Evolutionary conservation across 2,329 filamentous ascomycete species (phyloP).

Genomic region (Colletotrichum phormii): DNA sequence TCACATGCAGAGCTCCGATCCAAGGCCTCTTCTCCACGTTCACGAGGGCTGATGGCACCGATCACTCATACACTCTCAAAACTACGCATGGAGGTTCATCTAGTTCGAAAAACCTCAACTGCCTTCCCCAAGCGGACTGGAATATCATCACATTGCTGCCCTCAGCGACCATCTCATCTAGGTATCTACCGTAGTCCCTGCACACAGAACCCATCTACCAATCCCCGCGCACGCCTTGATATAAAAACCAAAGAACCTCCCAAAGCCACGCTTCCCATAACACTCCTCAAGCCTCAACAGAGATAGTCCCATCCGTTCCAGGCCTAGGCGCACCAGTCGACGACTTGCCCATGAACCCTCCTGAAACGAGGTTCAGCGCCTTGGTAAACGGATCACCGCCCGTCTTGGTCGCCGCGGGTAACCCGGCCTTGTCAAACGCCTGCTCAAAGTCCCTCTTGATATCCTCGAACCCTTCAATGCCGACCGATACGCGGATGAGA

Average conservation of each 20-base stretch:
- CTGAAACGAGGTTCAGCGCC: constrained; percentile 25
- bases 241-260: background rate
- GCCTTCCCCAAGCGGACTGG: background rate
- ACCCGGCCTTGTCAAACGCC: constrained; percentile 47
- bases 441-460: constrained; percentile 79
- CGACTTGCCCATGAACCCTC: constrained; percentile 32
- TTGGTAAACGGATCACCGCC: constrained; percentile 27
- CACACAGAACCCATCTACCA: background rate
- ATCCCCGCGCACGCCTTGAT: background rate
- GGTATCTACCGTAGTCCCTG: background rate
- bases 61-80: too few relatives aligned
- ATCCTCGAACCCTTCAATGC: constrained; percentile 78
- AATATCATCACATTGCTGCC: background rate
- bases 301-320: constrained; percentile 23
- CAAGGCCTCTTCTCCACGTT: background rate
- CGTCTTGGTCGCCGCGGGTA: constrained; percentile 18
- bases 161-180: background rate
- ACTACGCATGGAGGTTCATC: too few relatives aligned
- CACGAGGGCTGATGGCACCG: too few relatives aligned
- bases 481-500: constrained; percentile 42
- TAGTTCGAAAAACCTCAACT: background rate
- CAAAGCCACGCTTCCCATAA: background rate
- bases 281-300: background rate
- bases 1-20: too few relatives aligned
- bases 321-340: constrained; percentile 33